Evolutionary conservation across 2,329 filamentous ascomycete species (phyloP).

Genomic region (Aspergillus quadrilineatus): DNA sequence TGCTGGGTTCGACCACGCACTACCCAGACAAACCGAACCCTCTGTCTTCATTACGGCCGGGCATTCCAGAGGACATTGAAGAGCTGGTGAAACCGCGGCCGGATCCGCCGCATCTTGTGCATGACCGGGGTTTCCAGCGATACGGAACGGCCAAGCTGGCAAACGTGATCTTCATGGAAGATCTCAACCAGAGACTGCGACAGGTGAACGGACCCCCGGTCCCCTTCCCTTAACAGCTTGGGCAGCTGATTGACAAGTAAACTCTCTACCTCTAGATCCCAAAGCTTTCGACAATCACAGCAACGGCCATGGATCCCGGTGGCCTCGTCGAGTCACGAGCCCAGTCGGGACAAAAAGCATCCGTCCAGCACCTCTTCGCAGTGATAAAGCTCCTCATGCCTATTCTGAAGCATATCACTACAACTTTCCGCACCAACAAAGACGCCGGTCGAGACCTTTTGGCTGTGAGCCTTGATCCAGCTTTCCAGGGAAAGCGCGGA

Average conservation of each 20-base stretch:
- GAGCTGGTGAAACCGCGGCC: constrained; percentile 35
- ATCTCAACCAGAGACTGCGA: constrained; percentile 38
- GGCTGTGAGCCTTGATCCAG: constrained; percentile 15
- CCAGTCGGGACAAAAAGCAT: constrained; percentile 18
- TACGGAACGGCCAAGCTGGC: constrained; percentile 48
- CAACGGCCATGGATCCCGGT: constrained; percentile 37
- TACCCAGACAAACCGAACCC: constrained; percentile 39
- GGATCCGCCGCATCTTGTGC: constrained; percentile 32
- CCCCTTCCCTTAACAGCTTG: too few species aligned
- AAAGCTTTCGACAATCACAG: constrained; percentile 28
- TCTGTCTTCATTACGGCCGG: constrained; percentile 38
- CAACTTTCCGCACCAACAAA: constrained; percentile 16
- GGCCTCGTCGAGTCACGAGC: constrained; percentile 21
- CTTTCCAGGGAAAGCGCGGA: constrained; percentile 15
- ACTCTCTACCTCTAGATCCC: constrained; percentile 21
- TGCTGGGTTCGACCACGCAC: constrained; percentile 38
- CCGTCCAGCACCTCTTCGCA: constrained; percentile 9
- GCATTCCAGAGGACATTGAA: constrained; percentile 39
- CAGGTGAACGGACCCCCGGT: constrained; percentile 20
- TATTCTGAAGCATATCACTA: constrained; percentile 18
- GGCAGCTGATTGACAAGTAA: too few species aligned
- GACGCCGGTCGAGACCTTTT: constrained; percentile 23
- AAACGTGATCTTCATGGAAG: constrained; percentile 43
- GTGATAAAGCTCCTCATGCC: constrained; percentile 20
- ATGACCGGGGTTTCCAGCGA: constrained; percentile 44